Conservation (phyloP, 2,329 filamentous ascomycete genomes). For the Ophiostoma sp. region DNA sequence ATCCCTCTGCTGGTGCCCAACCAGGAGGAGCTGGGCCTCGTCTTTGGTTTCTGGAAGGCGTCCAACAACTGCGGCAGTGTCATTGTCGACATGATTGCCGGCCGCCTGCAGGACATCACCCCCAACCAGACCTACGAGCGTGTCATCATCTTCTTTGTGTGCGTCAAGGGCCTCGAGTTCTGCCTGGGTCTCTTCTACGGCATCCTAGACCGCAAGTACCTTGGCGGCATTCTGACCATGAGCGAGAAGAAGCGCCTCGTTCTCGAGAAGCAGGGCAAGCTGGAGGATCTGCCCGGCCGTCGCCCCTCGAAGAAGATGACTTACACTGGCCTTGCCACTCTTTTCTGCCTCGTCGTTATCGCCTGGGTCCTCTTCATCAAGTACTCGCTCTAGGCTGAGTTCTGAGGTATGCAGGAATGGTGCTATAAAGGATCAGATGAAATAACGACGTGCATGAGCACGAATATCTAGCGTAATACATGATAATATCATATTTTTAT, state of each 20-base stretch:
- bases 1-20: conserved; percentile 29
- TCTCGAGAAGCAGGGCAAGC: conserved; percentile 24
- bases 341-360: conserved; percentile 24
- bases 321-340: conserved; percentile 15
- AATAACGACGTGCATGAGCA: not conserved
- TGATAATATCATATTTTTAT: not conserved
- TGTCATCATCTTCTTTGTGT: conserved; percentile 30
- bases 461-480: not conserved
- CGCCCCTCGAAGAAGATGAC: conserved; percentile 24
- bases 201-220: conserved; percentile 25
- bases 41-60: conserved; percentile 31
- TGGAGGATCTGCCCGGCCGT: conserved; percentile 23
- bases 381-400: conserved; percentile 18
- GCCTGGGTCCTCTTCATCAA: conserved; percentile 29
- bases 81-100: conserved; percentile 31
- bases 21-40: conserved; percentile 29
- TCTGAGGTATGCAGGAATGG: too few species aligned
- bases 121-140: conserved; percentile 29
- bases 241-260: conserved; percentile 27
- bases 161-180: conserved; percentile 30
- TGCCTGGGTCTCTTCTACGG: conserved; percentile 30
- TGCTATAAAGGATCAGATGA: not conserved
- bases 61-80: conserved; percentile 31
- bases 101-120: conserved; percentile 29
- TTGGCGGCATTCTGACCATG: conserved; percentile 25